Evolutionary conservation across 2,329 filamentous ascomycete species (phyloP), one percentile per base, ranked within the genome.

Genomic region (Aureobasidium lini): DNA sequence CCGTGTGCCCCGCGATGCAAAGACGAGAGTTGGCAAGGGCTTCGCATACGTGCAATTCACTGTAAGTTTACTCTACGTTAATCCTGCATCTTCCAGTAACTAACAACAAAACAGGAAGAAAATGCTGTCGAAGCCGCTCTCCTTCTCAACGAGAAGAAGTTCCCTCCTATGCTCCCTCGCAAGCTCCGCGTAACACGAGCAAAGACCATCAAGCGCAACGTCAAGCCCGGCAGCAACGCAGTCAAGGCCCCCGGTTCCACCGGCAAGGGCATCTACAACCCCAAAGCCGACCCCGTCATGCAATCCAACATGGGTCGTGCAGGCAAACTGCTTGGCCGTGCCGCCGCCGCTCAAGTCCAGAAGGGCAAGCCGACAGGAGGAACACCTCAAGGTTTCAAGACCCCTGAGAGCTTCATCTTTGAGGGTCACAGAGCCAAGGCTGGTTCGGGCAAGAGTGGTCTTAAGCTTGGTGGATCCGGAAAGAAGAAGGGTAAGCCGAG

Each of bases 21-120:
- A 88, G 65, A 99, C 95, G 7, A 84, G 95, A 52, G 90, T 99
- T 32, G 91, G 94, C 68, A 99, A 99, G 72, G 94, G 94, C 4
- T 90, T 99, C 70, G 95, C 95, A 63, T 99, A 99, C 69, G 93
- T 99, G 15, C 94, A 99, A 70, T 99, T 99, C 75, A 84, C 87
- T 69, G 57, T 46, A 59, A 36, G 57, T 59, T 15, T 39, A 10
- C 6, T 10, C 6, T 32, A 13, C 6, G 2, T 2, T 11, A 6
- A 49, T 6, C 16, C 10, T 28, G 6, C 10, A 16, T 58, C 56
- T 50, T 29, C 39, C 29, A 48, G 60, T 50, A 44, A 32, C 34
- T 49, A 59, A 15, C 39, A 57, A 36, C 36, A 31, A 6, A 18
- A 31, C 40, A 59, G 78, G 90, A 97, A 67, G 84, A 81, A 63